Evolutionary conservation across 352 stramenopile genomes (phyloP), one percentile per base, ranked within the genome.

Genomic region (Blastocystis sp.): DNA sequence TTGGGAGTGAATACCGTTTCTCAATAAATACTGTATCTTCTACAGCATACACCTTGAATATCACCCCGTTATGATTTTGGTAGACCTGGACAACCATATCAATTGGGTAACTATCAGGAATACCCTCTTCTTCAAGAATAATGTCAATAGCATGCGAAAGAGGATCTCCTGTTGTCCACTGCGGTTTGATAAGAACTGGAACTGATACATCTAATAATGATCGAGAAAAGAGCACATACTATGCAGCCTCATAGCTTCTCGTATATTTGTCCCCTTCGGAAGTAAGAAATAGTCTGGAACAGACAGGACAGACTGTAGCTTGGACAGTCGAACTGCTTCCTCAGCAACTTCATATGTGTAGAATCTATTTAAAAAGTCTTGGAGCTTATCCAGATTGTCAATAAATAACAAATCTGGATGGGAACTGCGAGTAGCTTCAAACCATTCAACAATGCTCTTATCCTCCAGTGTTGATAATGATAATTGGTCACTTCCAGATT

Each of bases 1-100:
- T 77, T 19, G 64, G 64, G 64, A 77, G 64, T 17, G 64, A 77
- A 35, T 77, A 77, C 27, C 64, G 64, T n/a, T 57, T 77, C 35
- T 77, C 64, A n/a, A 77, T 30, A 24, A 77, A 77, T 11, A 56
- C 40, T 5, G 27, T 19, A 42, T 77, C 64, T 5, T 51, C 64
- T 4, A 77, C 30, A 22, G 64, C 64, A 48, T 77, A 77, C 33
- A 42, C 64, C 24, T 77, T 77, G 35, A 57, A 77, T n/a, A 77
- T 77, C 64, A 77, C 64, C 9, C 64, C 64, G 35, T 77, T 54
- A 48, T 77, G 64, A 35, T 77, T 19, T 17, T n/a, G 27, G 19
- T 77, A 77, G 7, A 3, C 4, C 19, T 77, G 64, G 0, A 77
- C 40, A 24, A 77, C 64, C 64, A 77, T 77, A 42, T 77, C 64